Evolutionary conservation across 2,329 filamentous ascomycete genomes (phyloP), one percentile per base, ranked within the genome.

Genomic region (Amauroascus verrucosus): DNA sequence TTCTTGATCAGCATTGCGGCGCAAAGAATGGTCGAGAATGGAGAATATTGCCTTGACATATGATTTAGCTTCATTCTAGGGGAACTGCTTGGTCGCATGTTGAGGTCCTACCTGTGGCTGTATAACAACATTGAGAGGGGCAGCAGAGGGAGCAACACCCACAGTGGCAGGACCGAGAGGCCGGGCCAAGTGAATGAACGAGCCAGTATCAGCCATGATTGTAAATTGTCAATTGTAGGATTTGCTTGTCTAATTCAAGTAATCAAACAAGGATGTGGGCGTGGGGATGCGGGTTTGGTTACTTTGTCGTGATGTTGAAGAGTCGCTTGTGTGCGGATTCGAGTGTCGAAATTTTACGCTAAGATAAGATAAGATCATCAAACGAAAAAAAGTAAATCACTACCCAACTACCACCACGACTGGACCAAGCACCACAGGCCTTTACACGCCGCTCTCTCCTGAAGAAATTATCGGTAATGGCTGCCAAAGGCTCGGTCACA

Each of bases 161-260:
- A 89, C 77, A 56, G 81, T 77, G 59, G 85, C 83, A 62, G 89
- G 88, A 70, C 88, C 89, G 60, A 97, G 79, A 65, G 93, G 93
- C 72, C 93, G 84, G 67, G 91, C 85, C 62, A 98, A 85, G 73
- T 98, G 93, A 66, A 97, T 83, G 77, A 95, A 97, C 60, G 86
- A 85, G 71, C 91, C 86, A 65, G 81, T 78, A 70, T 83, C 75
- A 71, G 88, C 85, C 89, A 95, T 95, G 73, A 66, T 89, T 72
- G 74, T 71, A 70, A 54, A 51, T 50, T 53, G 45, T 4, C 16
- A 55, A 48, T 54, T 54, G 54, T 52, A 47, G 48, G 51, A 46
- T 38, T 38, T 30, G 48, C 55, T 57, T 57, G 56, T 60, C 52
- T 58, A 55, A 53, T 51, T 40, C 38, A 28, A 44, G 30, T 14